Percentiles rank a stretch among this genome's conserved stretches.
phyloP scores from a whole-genome alignment of 768 basidiomycete species.

The Boletus insuetus region DNA sequence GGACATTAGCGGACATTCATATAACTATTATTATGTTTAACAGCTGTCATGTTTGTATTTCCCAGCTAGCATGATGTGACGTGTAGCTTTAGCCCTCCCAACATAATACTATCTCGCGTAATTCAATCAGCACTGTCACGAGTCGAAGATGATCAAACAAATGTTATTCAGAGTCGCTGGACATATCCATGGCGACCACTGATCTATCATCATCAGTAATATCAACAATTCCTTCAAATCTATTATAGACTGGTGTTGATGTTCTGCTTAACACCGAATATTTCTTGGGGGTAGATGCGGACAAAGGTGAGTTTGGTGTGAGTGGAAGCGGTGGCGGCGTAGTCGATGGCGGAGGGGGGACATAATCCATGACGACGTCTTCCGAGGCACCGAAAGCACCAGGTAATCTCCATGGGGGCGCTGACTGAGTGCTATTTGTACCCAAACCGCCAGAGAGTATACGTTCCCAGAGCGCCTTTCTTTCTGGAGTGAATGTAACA shows the following conservation, averaged over 20 bases:
- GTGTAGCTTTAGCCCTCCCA: constrained; percentile 26
- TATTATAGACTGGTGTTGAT: neutral
- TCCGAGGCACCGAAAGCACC: constrained; percentile 13
- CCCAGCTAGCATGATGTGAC: constrained; percentile 16
- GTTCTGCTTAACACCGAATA: neutral
- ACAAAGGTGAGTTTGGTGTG: constrained; percentile 9
- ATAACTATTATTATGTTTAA: constrained; percentile 5
- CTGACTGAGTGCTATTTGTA: neutral
- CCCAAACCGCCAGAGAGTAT: constrained; percentile 27
- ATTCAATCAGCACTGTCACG: neutral
- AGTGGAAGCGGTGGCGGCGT: constrained; percentile 34
- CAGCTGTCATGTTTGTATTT: constrained; percentile 19
- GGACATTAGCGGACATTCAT: constrained; percentile 18
- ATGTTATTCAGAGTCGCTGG: constrained; percentile 24
- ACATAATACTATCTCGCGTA: neutral
- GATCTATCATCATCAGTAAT: constrained; percentile 8
- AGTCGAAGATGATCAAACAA: neutral
- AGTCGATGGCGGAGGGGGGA: constrained; percentile 34
- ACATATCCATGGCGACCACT: constrained; percentile 28
- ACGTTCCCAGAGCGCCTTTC: constrained; percentile 40
- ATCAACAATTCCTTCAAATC: neutral
- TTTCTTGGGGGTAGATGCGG: neutral
- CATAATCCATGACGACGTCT: constrained; percentile 11
- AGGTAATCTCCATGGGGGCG: constrained; percentile 25
- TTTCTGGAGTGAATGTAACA: constrained; percentile 35